phyloP scores from a whole-genome alignment of 2,329 filamentous ascomycete genomes.

The Sphaerulina vaccinii region DNA sequence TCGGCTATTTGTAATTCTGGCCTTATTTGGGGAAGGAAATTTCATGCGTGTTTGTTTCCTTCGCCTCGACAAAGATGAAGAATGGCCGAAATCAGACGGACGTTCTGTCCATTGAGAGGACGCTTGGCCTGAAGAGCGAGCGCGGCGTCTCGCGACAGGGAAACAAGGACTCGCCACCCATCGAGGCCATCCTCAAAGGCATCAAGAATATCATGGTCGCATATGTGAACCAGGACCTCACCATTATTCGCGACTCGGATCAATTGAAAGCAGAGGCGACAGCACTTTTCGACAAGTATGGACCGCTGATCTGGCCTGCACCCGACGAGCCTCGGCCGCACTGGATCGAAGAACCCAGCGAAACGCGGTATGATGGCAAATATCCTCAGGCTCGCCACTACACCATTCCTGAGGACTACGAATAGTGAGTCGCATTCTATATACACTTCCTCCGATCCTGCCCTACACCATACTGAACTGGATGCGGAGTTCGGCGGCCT shows the following conservation, averaged over 20 bases:
- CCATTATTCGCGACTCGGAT: constrained; percentile 18
- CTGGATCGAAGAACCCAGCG: constrained; percentile 18
- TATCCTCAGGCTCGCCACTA: constrained; percentile 17
- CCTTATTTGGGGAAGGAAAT: neutral
- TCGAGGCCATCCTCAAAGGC: constrained; percentile 19
- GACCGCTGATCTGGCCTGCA: constrained; percentile 17
- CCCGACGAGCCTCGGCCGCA: constrained; percentile 15
- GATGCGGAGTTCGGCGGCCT: too few relatives aligned
- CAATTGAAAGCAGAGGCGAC: constrained; percentile 17
- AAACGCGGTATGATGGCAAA: constrained; percentile 14
- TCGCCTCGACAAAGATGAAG: constrained; percentile 14
- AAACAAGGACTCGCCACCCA: constrained; percentile 19
- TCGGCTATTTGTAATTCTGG: neutral
- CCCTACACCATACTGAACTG: too few relatives aligned
- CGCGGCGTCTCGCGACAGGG: constrained; percentile 21
- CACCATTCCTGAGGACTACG: constrained; percentile 11
- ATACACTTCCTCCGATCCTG: neutral
- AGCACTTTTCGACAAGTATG: constrained; percentile 16
- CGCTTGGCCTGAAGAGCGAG: constrained; percentile 20
- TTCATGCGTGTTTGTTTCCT: constrained; percentile 9
- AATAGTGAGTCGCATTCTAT: constrained; percentile 14
- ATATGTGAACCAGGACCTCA: constrained; percentile 15
- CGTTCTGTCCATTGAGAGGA: constrained; percentile 20
- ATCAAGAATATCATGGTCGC: constrained; percentile 19
- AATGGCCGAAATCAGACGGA: constrained; percentile 19